A percentile compares a stretch with the other conserved stretches of the same genome.
Evolutionary conservation across 257 asterid genomes (phyloP).

Genomic region (Solanum bulbocastanum): DNA sequence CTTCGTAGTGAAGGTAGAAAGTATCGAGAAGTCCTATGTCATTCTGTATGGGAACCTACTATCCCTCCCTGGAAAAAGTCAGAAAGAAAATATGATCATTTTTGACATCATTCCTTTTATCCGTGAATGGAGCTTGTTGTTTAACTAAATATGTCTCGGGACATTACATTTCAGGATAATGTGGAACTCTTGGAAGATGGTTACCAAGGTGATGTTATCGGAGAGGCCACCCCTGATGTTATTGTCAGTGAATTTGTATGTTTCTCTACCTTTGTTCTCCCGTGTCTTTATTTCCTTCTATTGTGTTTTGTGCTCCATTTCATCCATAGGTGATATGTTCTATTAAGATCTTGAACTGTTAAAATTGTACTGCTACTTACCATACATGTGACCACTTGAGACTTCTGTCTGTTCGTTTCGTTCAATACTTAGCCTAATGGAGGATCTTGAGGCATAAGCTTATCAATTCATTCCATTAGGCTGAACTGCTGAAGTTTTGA

Average conservation of each 20-base stretch:
- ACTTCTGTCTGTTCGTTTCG: background rate
- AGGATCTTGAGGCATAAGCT: background rate
- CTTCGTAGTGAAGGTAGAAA: background rate
- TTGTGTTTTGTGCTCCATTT: background rate
- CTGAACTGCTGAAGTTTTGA: background rate
- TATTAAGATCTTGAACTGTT: background rate
- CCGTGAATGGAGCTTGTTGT: background rate
- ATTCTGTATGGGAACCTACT: background rate
- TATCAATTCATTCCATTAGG: background rate
- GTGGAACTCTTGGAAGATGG: conserved; percentile 68
- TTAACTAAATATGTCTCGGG: background rate
- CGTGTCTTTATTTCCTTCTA: background rate
- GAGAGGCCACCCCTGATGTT: conserved; percentile 93
- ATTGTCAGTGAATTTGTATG: conserved; percentile 89
- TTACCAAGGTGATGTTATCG: conserved; percentile 77
- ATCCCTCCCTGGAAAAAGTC: background rate
- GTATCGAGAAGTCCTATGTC: background rate
- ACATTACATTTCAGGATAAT: conserved; percentile 43
- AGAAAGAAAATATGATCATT: background rate
- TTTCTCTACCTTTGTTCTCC: background rate
- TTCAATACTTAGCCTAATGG: background rate
- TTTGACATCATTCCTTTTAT: background rate
- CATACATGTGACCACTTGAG: background rate
- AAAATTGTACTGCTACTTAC: background rate
- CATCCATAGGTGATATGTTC: background rate